Evolutionary conservation across 176 grass and related monocot genomes (phyloP).

Genomic region (Carex cristatella): DNA sequence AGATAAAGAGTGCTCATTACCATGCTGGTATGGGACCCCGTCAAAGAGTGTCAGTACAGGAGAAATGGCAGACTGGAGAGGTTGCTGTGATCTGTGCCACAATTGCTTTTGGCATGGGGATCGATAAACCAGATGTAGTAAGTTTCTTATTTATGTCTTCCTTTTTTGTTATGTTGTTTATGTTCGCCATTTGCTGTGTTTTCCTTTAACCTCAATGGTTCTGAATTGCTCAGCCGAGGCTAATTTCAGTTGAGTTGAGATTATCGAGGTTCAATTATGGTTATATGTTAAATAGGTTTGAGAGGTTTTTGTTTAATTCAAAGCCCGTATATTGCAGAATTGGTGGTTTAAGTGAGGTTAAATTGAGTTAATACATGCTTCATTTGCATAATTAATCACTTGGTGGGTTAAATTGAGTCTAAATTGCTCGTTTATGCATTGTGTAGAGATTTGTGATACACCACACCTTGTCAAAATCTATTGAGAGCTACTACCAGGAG

Average conservation of each 20-base stretch:
- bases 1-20: slow-evolving; percentile 65
- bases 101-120: slow-evolving; percentile 96
- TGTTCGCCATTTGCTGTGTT: neutral
- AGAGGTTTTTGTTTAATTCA: neutral
- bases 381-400: slow-evolving; percentile 5
- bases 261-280: neutral
- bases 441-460: slow-evolving; percentile 79
- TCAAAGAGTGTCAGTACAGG: slow-evolving; percentile 61
- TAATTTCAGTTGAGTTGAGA: neutral
- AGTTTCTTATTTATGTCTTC: neutral
- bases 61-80: slow-evolving; percentile 85
- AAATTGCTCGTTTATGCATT: slow-evolving; percentile 13
- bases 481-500: slow-evolving; percentile 97
- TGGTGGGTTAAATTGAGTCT: neutral
- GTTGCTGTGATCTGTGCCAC: slow-evolving; percentile 76
- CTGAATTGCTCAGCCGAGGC: neutral
- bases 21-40: slow-evolving; percentile 62
- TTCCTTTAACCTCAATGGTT: neutral
- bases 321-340: neutral
- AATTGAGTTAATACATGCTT: neutral
- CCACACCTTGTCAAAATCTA: slow-evolving; percentile 87
- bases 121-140: slow-evolving; percentile 94
- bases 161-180: neutral
- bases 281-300: neutral
- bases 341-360: neutral